phyloP scores from a whole-genome alignment of 768 basidiomycete species.

The Suillus lakei region DNA sequence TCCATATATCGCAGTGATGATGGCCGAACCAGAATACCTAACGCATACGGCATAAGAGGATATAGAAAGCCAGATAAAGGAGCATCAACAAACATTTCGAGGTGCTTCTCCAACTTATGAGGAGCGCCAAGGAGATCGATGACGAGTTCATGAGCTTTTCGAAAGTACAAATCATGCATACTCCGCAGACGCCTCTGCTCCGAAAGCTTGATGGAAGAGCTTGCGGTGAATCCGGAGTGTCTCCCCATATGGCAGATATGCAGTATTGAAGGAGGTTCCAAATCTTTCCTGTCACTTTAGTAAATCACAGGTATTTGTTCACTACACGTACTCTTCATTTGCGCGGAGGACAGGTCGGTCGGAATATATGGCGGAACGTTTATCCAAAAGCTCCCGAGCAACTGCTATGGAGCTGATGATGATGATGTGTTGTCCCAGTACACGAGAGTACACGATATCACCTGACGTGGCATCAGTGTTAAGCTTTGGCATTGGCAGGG shows the following conservation, averaged over 20 bases:
- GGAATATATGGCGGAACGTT: constrained; percentile 21
- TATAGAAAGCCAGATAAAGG: neutral
- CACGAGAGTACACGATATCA: constrained; percentile 17
- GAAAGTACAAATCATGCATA: constrained; percentile 16
- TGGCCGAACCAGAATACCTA: constrained; percentile 29
- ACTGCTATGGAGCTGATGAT: constrained; percentile 18
- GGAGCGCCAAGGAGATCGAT: constrained; percentile 10
- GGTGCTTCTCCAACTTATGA: constrained; percentile 5
- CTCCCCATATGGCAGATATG: constrained; percentile 24
- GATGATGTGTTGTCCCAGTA: constrained; percentile 14
- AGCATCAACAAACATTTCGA: constrained; percentile 14
- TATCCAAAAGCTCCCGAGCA: constrained; percentile 18
- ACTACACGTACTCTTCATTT: constrained; percentile 15
- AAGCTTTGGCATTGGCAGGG: neutral
- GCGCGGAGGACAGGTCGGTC: constrained; percentile 14
- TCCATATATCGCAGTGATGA: constrained; percentile 17
- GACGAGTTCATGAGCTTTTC: constrained; percentile 15
- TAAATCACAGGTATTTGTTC: neutral
- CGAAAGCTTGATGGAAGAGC: constrained; percentile 24
- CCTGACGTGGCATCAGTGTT: constrained; percentile 7
- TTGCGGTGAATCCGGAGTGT: constrained; percentile 24
- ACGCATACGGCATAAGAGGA: neutral
- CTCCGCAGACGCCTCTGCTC: constrained; percentile 7
- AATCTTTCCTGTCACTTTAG: constrained; percentile 16
- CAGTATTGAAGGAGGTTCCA: constrained; percentile 20